Evolutionary conservation across 2,329 filamentous ascomycete genomes (phyloP), one percentile per base, ranked within the genome.

Genomic region (Ophiostoma perfectum): DNA sequence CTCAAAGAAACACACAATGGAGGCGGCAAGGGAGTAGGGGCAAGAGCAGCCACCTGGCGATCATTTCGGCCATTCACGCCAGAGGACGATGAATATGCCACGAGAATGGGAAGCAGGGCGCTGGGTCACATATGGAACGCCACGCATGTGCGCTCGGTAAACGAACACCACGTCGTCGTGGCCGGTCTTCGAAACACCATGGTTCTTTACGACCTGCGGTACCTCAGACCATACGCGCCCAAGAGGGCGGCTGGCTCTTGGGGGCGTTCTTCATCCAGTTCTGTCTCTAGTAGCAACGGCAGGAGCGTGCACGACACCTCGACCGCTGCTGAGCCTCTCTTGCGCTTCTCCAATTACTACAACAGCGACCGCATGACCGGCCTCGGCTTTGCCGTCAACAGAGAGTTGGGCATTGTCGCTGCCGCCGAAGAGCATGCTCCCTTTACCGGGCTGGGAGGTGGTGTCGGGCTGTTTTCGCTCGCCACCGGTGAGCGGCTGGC

Each of bases 191-290:
- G 76, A 44, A 80, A 79, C 73, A 78, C 73, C 67, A 83, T 89
- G 77, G 78, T 78, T 1, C 75, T 88, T 5, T 89, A 87, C 72
- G 87, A 89, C 71, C 70, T 84, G 44, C 84, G 87, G 1, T 85
- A 80, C 71, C 16, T 71, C 12, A 39, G 27, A 27, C 2, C 27
- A 27, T 27, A 39, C n/a, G 14, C 68, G 27, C 16, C 52, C 9
- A 14, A n/a, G 27, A 44, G 11, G 39, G 18, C 18, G 52, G 12
- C 36, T 7, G 49, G 49, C 14, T 7, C 3, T 4, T 27, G n/a
- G n/a, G 18, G 49, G 49, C 9, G n/a, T 55, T 8, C 27, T 12
- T 55, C n/a, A 4, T 27, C 27, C 27, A 2, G 27, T 27, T 44
- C 42, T 3, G 27, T n/a, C 49, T 38, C 55, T 4, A 38, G 55